Evolutionary conservation across 75 land plant species (phyloP).

Genomic region (Isoetes taiwanensis): DNA sequence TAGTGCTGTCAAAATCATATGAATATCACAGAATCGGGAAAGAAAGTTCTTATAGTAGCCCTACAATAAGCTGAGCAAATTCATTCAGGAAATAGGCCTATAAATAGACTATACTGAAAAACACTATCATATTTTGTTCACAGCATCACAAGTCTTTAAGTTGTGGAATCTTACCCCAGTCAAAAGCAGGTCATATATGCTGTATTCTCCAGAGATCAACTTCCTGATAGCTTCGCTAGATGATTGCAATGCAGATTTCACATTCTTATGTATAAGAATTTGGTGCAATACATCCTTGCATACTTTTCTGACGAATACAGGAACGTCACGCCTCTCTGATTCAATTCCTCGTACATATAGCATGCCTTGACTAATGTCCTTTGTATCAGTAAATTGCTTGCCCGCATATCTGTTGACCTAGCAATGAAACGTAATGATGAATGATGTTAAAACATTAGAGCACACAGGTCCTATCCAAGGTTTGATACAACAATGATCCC

Average conservation of each 20-base stretch:
- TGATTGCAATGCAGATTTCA: constrained; percentile 14
- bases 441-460: too few relatives aligned
- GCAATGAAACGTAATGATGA: too few relatives aligned
- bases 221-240: constrained; percentile 18
- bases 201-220: constrained; percentile 21
- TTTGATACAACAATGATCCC: too few relatives aligned
- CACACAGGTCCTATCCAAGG: too few relatives aligned
- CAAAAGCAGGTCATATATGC: constrained; percentile 22
- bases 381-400: constrained; percentile 14
- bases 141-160: background rate
- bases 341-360: constrained; percentile 22
- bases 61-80: too few relatives aligned
- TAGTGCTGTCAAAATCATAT: too few relatives aligned
- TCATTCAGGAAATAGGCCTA: too few relatives aligned
- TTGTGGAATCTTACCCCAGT: constrained; percentile 17
- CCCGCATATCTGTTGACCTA: constrained; percentile 36
- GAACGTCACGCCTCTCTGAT: constrained; percentile 28
- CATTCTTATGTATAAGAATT: constrained; percentile 16
- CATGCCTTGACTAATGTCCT: constrained; percentile 6
- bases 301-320: constrained; percentile 17
- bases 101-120: too few relatives aligned
- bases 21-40: background rate
- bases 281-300: constrained; percentile 20
- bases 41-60: too few relatives aligned
- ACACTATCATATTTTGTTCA: too few relatives aligned